These are phyloP conservation scores for Calonectria naviculata DNA, from an alignment of 2,329 filamentous ascomycete genomes.

Conservation along the genomic window DNA sequence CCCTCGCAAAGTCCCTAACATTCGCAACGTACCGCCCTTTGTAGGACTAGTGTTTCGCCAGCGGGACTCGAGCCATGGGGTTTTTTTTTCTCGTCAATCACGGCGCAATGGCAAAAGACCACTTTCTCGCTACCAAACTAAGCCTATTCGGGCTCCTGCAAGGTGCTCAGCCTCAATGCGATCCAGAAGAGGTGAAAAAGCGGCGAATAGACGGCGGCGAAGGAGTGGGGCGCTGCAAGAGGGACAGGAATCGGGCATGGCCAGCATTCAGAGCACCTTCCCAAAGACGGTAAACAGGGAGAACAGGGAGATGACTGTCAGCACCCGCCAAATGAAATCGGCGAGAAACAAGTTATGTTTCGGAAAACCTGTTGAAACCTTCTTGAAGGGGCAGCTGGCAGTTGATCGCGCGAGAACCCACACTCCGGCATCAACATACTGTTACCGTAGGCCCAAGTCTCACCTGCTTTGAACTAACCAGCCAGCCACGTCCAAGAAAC, in stretches of 20 bases:
- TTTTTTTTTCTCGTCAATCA: constrained; percentile 4
- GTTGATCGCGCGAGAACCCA: constrained; percentile 3
- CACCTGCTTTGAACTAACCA: neutral
- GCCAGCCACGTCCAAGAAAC: neutral
- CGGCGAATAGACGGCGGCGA: constrained; percentile 5
- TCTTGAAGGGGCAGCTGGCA: neutral
- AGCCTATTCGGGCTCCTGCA: constrained; percentile 19
- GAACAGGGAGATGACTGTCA: constrained; percentile 3
- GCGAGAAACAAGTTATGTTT: neutral
- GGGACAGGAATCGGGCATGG: neutral
- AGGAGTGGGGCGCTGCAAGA: neutral
- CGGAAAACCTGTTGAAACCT: neutral
- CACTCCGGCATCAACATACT: neutral
- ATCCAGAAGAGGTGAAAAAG: constrained; percentile 12
- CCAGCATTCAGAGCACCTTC: neutral
- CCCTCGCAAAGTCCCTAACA: neutral
- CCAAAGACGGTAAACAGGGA: constrained; percentile 1
- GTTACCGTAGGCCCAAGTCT: neutral
- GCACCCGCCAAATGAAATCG: neutral
- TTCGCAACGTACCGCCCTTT: neutral
- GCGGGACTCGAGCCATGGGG: constrained; percentile 4
- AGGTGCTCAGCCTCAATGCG: constrained; percentile 36
- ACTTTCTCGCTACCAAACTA: neutral
- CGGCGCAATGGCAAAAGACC: neutral
- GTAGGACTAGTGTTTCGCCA: neutral